Evolutionary conservation across 2,329 filamentous ascomycete species (phyloP).

Genomic region (Mariannaea elegans): DNA sequence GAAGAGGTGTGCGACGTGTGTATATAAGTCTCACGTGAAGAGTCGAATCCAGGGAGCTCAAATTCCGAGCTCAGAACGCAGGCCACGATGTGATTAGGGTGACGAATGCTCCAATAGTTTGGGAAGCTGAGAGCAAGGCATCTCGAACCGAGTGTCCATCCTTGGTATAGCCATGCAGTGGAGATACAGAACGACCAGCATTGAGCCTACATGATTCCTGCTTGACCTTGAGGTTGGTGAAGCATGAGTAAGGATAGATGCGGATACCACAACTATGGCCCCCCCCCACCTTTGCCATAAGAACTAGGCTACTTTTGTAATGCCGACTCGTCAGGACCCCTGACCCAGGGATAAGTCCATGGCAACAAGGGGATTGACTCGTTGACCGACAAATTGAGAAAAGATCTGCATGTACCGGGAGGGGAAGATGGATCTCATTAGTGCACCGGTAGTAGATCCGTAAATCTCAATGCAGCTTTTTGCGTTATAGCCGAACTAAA

Average conservation of each 20-base stretch:
- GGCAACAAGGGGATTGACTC: background rate
- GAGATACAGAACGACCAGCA: background rate
- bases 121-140: background rate
- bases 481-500: background rate
- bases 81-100: background rate
- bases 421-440: too few relatives aligned
- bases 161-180: too few relatives aligned
- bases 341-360: background rate
- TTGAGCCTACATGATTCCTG: background rate
- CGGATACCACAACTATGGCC: too few relatives aligned
- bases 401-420: background rate
- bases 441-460: too few relatives aligned
- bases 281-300: too few relatives aligned
- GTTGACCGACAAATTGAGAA: background rate
- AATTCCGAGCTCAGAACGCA: too few relatives aligned
- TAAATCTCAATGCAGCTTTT: background rate
- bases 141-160: background rate
- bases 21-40: too few relatives aligned
- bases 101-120: background rate
- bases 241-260: too few relatives aligned
- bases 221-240: background rate
- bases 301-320: background rate
- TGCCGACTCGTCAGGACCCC: background rate
- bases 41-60: too few relatives aligned
- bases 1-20: too few relatives aligned